These are phyloP conservation scores for Alternaria sp. DNA, from an alignment of 2,329 filamentous ascomycete genomes.

Conservation along the genomic window DNA sequence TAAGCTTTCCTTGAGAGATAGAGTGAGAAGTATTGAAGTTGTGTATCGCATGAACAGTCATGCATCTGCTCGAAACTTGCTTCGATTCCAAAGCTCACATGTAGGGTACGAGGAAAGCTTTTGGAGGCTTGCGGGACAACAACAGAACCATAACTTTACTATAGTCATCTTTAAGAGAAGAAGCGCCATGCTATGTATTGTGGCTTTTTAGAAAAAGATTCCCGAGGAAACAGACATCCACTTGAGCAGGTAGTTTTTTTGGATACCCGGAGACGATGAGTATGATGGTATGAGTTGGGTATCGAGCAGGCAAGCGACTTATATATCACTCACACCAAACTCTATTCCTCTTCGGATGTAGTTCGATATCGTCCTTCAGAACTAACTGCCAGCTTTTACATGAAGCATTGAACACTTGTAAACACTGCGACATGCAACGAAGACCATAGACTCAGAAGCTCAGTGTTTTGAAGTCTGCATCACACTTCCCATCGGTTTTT, in stretches of 20 bases:
- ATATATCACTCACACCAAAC: neutral
- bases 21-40: neutral
- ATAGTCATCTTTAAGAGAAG: neutral
- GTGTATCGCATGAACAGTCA: neutral
- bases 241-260: neutral
- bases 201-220: neutral
- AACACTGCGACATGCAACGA: neutral
- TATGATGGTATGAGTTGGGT: neutral
- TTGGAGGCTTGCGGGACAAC: neutral
- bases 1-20: neutral
- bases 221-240: neutral
- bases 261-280: neutral
- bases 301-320: neutral
- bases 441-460: neutral
- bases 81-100: neutral
- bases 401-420: neutral
- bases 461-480: neutral
- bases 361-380: neutral
- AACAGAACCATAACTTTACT: fast-evolving
- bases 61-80: neutral
- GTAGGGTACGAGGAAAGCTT: fast-evolving
- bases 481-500: neutral
- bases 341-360: neutral
- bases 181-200: neutral
- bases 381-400: neutral